These are phyloP conservation scores for Botrytis paeoniae DNA, from an alignment of 2,329 filamentous ascomycete species.

Conservation along the genomic window DNA sequence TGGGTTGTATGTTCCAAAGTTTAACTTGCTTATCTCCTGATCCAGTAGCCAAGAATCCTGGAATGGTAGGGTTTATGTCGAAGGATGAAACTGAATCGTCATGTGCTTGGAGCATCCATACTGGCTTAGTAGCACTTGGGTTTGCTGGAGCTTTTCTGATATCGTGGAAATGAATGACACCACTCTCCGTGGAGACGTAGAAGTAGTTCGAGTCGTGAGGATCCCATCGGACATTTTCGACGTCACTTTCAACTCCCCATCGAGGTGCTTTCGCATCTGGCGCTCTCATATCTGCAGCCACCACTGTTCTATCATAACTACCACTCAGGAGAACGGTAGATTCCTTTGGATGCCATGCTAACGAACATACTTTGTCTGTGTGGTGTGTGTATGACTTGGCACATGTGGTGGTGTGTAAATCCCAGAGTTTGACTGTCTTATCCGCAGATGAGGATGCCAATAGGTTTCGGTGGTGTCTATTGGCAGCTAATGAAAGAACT, in stretches of 20 bases:
- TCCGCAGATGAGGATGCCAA: constrained; percentile 94
- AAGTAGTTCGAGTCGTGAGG: constrained; percentile 91
- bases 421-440: constrained; percentile 97
- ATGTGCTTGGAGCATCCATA: constrained; percentile 95
- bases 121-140: constrained; percentile 73
- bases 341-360: constrained; percentile 88
- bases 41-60: constrained; percentile 89
- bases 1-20: constrained; percentile 84
- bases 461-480: constrained; percentile 89
- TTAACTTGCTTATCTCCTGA: constrained; percentile 95
- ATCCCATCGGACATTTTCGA: constrained; percentile 91
- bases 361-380: constrained; percentile 94
- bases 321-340: constrained; percentile 87
- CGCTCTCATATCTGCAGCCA: constrained; percentile 94
- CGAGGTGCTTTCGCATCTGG: constrained; percentile 76
- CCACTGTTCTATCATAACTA: constrained; percentile 90
- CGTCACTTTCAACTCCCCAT: constrained; percentile 94
- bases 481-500: constrained; percentile 85
- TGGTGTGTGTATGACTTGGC: constrained; percentile 96
- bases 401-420: constrained; percentile 85
- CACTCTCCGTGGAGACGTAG: constrained; percentile 90
- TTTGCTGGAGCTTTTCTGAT: constrained; percentile 70
- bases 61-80: constrained; percentile 84
- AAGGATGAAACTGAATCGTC: constrained; percentile 89
- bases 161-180: constrained; percentile 90